Percentiles rank a stretch among this genome's conserved stretches.
These are phyloP conservation scores for Rhodocollybia butyracea DNA, from an alignment of 768 basidiomycete genomes.

Conservation along the genomic window DNA sequence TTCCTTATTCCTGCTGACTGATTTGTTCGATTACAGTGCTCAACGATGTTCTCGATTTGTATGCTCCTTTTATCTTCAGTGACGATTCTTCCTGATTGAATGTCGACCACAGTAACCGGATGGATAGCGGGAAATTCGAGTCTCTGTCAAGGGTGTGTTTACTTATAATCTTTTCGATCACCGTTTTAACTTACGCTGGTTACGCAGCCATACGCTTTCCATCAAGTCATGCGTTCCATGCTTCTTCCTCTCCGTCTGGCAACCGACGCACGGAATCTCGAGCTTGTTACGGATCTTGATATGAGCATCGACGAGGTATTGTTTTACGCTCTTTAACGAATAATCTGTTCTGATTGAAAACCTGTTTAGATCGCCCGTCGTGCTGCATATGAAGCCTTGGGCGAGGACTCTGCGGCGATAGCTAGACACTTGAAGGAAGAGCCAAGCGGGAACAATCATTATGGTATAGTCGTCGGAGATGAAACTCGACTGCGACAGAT, in stretches of 20 bases:
- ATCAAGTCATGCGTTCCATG: constrained; percentile 57
- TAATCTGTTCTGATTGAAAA: neutral
- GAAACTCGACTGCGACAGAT: constrained; percentile 67
- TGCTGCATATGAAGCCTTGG: constrained; percentile 41
- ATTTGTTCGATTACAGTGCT: constrained; percentile 35
- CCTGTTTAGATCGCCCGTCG: constrained; percentile 39
- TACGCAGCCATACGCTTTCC: constrained; percentile 52
- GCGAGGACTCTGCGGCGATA: constrained; percentile 33
- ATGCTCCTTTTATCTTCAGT: constrained; percentile 1
- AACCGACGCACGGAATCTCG: constrained; percentile 55
- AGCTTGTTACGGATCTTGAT: constrained; percentile 57
- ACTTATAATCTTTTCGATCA: neutral
- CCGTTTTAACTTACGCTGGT: neutral
- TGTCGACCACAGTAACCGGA: constrained; percentile 52
- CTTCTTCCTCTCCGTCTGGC: constrained; percentile 53
- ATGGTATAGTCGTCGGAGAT: constrained; percentile 64
- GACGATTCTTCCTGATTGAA: neutral
- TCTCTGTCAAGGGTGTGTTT: constrained; percentile 37
- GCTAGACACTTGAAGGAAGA: constrained; percentile 24
- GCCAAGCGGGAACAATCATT: constrained; percentile 27
- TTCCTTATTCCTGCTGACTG: neutral
- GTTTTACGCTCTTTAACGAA: constrained; percentile 4
- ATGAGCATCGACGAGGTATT: constrained; percentile 44
- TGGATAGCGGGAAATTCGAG: constrained; percentile 71
- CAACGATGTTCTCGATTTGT: constrained; percentile 66